phyloP scores from a whole-genome alignment of 2,329 filamentous ascomycete species.

The Aspergillus sp. region DNA sequence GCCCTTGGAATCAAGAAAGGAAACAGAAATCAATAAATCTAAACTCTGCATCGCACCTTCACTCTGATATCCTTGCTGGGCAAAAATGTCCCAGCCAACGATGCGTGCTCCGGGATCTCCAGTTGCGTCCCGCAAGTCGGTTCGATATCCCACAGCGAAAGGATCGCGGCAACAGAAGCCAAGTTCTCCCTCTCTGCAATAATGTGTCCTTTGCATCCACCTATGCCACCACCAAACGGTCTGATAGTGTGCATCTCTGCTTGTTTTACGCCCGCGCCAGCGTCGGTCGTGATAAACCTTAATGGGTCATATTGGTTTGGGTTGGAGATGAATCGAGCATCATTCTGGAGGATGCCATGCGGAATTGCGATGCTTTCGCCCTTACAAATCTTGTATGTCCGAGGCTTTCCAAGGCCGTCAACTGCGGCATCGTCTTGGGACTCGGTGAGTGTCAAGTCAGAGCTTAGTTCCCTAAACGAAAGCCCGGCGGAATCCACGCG shows the following conservation, averaged over 20 bases:
- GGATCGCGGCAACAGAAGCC: conserved; percentile 44
- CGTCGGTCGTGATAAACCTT: conserved; percentile 39
- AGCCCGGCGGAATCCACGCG: conserved; percentile 37
- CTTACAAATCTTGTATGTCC: conserved; percentile 34
- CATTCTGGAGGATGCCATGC: conserved; percentile 38
- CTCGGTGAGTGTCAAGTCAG: conserved; percentile 34
- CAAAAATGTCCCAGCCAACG: conserved; percentile 43
- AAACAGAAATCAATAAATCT: neutral
- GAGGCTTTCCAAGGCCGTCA: conserved; percentile 18
- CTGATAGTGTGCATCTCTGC: conserved; percentile 36
- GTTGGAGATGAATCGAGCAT: conserved; percentile 33
- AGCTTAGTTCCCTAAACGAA: conserved; percentile 34
- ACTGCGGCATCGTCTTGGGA: conserved; percentile 30
- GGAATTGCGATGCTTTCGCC: conserved; percentile 39
- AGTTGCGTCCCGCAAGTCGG: conserved; percentile 39
- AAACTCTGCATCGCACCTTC: conserved; percentile 41
- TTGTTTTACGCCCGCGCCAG: conserved; percentile 27
- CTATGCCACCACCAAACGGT: conserved; percentile 43
- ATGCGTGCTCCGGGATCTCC: conserved; percentile 44
- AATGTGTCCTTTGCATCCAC: conserved; percentile 43
- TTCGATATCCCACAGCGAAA: conserved; percentile 51
- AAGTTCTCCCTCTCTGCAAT: conserved; percentile 46
- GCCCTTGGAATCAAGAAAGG: neutral
- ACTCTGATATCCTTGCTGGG: conserved; percentile 48
- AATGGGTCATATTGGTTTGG: conserved; percentile 38